phyloP scores from a whole-genome alignment of 75 land plant species.

The Adiantum capillusveneris region DNA sequence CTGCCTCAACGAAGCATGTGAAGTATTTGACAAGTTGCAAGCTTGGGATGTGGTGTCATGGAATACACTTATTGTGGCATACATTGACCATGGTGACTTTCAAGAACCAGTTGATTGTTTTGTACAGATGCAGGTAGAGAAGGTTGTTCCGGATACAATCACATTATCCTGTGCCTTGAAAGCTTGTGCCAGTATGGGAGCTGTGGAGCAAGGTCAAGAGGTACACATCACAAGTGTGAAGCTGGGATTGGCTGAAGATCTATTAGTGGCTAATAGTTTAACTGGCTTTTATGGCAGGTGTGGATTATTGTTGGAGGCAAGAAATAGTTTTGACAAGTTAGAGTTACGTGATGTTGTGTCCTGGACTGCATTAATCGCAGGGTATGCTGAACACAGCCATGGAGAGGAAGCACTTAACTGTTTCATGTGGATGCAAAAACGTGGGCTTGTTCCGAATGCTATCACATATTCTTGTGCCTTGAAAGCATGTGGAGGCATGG shows the following conservation, averaged over 20 bases:
- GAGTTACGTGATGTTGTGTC: conserved; percentile 18
- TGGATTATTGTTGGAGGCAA: conserved; percentile 13
- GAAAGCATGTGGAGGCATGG: background rate
- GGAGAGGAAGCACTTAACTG: conserved; percentile 25
- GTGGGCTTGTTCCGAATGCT: conserved; percentile 10
- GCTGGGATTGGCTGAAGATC: conserved; percentile 10
- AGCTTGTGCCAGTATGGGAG: conserved; percentile 38
- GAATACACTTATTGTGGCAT: conserved; percentile 67
- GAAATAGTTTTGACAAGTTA: conserved; percentile 34
- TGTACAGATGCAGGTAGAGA: conserved; percentile 26
- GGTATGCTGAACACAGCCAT: conserved; percentile 27
- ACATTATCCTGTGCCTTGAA: conserved; percentile 43
- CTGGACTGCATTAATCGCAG: conserved; percentile 45
- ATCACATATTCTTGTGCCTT: conserved; percentile 11
- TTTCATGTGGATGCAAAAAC: conserved; percentile 23
- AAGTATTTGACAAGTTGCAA: conserved; percentile 36
- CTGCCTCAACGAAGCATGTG: conserved; percentile 20
- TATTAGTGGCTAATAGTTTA: conserved; percentile 7
- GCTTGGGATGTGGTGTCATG: conserved; percentile 35
- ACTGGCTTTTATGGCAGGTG: conserved; percentile 25
- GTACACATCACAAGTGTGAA: conserved; percentile 38
- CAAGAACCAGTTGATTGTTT: conserved; percentile 35
- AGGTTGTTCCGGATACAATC: conserved; percentile 32
- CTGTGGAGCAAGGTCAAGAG: conserved; percentile 28
- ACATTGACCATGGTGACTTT: conserved; percentile 32